phyloP scores from a whole-genome alignment of 306 rosid species.

The Vigna hirtella region DNA sequence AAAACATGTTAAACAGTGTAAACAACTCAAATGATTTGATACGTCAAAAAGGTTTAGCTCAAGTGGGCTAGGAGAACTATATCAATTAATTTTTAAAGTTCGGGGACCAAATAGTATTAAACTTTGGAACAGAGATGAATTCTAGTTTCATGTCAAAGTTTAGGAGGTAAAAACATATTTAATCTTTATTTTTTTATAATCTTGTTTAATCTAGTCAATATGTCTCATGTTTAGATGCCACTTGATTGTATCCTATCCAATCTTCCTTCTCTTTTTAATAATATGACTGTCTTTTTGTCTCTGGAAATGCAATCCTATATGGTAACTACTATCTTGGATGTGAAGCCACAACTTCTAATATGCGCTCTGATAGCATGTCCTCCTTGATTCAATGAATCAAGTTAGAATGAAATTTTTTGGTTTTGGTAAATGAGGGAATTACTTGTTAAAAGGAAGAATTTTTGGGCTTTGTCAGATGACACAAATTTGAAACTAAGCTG shows the following conservation, averaged over 20 bases:
- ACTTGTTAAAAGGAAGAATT: constrained; percentile 18
- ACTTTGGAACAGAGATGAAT: too few relatives aligned
- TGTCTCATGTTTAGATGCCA: constrained; percentile 12
- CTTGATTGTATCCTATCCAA: constrained; percentile 14
- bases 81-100: too few relatives aligned
- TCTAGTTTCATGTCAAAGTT: too few relatives aligned
- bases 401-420: neutral
- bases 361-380: neutral
- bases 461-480: constrained; percentile 16
- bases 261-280: constrained; percentile 14
- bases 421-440: neutral
- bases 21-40: too few relatives aligned
- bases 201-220: neutral
- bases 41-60: too few relatives aligned
- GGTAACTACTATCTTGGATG: constrained; percentile 13
- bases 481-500: constrained; percentile 40
- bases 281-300: neutral
- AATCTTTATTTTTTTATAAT: neutral
- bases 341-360: constrained; percentile 25
- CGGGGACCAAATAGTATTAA: too few relatives aligned
- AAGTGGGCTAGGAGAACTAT: too few relatives aligned
- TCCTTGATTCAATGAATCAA: neutral
- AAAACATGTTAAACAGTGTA: too few relatives aligned
- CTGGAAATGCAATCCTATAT: constrained; percentile 2
- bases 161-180: too few relatives aligned